Conservation (phyloP, 208 protist genomes). For the Leishmania lainsoni region DNA sequence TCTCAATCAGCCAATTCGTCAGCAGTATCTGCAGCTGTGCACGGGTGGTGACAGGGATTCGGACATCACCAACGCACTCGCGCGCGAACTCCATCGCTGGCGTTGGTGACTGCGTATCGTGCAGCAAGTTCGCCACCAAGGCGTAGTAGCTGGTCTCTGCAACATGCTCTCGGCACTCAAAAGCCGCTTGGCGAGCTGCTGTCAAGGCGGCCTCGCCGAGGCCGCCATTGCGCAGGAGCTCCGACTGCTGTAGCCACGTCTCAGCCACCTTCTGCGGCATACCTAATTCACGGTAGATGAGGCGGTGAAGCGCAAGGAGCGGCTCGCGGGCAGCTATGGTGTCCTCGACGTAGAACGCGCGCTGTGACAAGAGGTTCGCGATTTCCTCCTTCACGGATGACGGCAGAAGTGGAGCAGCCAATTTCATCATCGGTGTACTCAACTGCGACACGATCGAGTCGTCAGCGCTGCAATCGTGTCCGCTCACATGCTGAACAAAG, state of each 20-base stretch:
- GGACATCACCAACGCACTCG: conserved; percentile 32
- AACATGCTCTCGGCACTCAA: conserved; percentile 30
- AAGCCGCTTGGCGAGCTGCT: conserved; percentile 67
- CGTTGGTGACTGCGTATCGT: conserved; percentile 74
- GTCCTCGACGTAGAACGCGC: conserved; percentile 49
- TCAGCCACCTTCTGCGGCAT: conserved; percentile 59
- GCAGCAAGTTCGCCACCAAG: conserved; percentile 86
- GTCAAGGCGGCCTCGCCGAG: conserved; percentile 77
- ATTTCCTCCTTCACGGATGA: conserved; percentile 33
- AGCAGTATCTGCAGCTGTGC: conserved; percentile 77
- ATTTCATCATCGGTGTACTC: conserved; percentile 14
- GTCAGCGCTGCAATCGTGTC: neutral
- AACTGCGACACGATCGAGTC: neutral
- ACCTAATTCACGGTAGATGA: conserved; percentile 68
- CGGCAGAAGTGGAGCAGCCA: conserved; percentile 18
- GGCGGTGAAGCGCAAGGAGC: conserved; percentile 80
- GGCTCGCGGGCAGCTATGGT: conserved; percentile 79
- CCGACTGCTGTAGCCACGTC: conserved; percentile 84
- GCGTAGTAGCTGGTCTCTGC: conserved; percentile 59
- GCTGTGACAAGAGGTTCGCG: conserved; percentile 31
- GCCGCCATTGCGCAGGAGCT: conserved; percentile 75
- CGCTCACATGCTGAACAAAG: neutral
- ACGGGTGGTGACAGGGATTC: conserved; percentile 36
- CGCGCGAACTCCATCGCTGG: conserved; percentile 85
- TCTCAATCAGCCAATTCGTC: conserved; percentile 82